Percentiles rank a stretch among this genome's conserved stretches.
Evolutionary conservation across 2,329 filamentous ascomycete genomes (phyloP).

Genomic region (Neofusicoccum parvum): DNA sequence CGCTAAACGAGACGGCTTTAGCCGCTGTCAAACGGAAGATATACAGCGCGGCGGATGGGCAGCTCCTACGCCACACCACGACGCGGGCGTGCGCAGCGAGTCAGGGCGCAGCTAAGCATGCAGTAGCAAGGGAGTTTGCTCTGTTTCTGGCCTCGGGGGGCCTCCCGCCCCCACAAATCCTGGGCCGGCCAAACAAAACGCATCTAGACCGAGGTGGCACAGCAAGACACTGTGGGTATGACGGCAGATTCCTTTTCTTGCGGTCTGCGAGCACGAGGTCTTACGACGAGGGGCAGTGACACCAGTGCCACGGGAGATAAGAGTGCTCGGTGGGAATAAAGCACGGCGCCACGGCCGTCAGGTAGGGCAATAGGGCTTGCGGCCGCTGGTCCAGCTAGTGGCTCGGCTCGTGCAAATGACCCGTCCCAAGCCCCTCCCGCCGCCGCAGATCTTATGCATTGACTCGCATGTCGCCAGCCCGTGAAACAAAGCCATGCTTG

Average conservation of each 20-base stretch:
- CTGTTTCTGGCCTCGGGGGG: background rate
- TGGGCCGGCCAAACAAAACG: background rate
- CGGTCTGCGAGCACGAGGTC: background rate
- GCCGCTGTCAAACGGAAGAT: background rate
- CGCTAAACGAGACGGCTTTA: background rate
- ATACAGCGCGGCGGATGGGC: background rate
- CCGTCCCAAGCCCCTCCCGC: too few species aligned
- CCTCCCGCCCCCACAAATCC: background rate
- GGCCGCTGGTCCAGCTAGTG: too few species aligned
- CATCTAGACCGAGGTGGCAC: background rate
- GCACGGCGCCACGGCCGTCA: too few species aligned
- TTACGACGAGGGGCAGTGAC: too few species aligned
- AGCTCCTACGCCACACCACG: background rate
- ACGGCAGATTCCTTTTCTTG: background rate
- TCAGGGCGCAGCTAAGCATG: background rate
- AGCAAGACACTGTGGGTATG: background rate
- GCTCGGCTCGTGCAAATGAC: too few species aligned
- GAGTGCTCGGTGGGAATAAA: background rate
- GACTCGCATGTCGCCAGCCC: too few species aligned
- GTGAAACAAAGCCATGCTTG: too few species aligned
- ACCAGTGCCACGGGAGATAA: background rate
- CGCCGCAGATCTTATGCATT: too few species aligned
- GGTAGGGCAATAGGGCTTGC: background rate
- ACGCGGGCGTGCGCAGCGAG: background rate
- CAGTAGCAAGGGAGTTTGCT: background rate